Percentiles rank a stretch among this genome's conserved stretches.
Conservation (phyloP, 1,284 basidiomycete genomes). For the Cutaneotrichosporon sp. region DNA sequence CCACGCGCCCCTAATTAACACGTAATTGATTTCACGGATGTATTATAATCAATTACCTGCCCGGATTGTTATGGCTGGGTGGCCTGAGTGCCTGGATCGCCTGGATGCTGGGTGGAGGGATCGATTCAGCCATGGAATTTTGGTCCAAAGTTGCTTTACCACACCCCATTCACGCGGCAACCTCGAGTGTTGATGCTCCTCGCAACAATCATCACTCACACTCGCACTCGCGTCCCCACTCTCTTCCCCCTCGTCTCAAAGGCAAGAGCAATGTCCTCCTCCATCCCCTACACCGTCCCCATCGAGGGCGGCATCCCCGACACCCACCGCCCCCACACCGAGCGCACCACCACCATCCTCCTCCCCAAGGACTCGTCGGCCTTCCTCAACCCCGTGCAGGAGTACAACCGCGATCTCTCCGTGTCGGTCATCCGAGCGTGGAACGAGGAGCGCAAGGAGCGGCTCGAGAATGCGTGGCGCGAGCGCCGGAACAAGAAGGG, state of each 20-base stretch:
- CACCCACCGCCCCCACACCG: conserved; percentile 76
- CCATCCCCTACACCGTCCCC: conserved; percentile 40
- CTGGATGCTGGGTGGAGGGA: too few relatives aligned
- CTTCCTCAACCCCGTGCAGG: conserved; percentile 96
- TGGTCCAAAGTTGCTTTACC: background rate
- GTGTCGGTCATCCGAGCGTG: conserved; percentile 83
- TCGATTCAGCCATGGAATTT: too few relatives aligned
- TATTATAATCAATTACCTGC: conserved; percentile 1
- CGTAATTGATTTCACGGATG: conserved; percentile 5
- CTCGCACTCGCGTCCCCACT: background rate
- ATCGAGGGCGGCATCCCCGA: conserved; percentile 60
- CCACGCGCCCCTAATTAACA: too few relatives aligned
- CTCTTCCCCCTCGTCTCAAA: background rate
- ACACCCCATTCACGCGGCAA: background rate
- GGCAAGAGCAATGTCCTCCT: conserved; percentile 16
- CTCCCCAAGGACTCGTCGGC: conserved; percentile 73
- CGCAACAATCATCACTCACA: background rate
- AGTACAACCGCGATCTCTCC: conserved; percentile 95
- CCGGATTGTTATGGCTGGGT: background rate
- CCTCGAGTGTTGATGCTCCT: background rate
- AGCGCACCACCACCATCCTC: conserved; percentile 81
- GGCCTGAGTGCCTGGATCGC: background rate
- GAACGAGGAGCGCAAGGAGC: conserved; percentile 58
- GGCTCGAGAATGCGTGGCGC: conserved; percentile 60
- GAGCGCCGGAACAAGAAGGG: conserved; percentile 31